A percentile compares a stretch with the other conserved stretches of the same genome.
These are phyloP conservation scores for Porcisia hertigi DNA, from an alignment of 208 protist genomes.

Conservation along the genomic window DNA sequence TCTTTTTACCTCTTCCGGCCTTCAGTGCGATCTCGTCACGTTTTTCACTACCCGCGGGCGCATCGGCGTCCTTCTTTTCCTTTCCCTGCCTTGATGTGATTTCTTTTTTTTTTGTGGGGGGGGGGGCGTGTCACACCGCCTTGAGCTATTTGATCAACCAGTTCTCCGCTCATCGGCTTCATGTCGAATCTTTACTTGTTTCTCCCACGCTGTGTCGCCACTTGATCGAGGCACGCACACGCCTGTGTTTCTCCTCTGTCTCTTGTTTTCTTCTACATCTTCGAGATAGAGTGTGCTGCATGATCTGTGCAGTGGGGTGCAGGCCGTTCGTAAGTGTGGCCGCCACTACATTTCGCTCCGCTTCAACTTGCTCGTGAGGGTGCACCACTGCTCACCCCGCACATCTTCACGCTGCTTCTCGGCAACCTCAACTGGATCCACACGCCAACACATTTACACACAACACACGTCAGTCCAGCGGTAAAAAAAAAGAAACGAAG, in stretches of 20 bases:
- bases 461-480: background rate
- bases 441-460: background rate
- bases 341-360: background rate
- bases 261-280: background rate
- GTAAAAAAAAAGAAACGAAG: background rate
- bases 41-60: background rate
- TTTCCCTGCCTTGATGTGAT: background rate
- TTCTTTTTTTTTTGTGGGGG: no score
- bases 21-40: background rate
- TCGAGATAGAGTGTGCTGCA: background rate
- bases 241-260: no score
- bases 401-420: background rate
- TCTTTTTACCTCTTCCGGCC: background rate
- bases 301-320: background rate
- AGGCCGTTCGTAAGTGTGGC: background rate
- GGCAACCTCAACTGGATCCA: background rate
- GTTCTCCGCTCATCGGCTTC: background rate
- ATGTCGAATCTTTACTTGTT: background rate
- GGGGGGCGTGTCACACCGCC: background rate
- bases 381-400: background rate
- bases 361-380: background rate
- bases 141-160: no score
- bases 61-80: background rate
- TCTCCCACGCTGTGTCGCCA: background rate
- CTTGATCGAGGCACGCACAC: background rate